Base-by-base conservation (phyloP, 106 monocot species). In the Alisma plantagoaquatica region DNA sequence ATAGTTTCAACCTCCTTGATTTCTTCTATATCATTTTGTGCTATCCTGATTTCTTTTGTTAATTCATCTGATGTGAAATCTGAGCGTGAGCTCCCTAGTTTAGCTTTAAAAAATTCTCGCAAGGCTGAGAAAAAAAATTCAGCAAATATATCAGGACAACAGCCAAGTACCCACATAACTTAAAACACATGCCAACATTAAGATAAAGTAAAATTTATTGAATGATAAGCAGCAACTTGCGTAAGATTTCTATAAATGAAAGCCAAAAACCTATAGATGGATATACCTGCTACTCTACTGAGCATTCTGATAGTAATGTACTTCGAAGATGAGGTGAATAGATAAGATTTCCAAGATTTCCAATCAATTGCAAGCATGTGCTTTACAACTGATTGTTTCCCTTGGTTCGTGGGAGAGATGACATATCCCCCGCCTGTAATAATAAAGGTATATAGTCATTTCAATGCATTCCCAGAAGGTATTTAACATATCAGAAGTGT, bases 301-400 rank as follows among this genome's bases (percentile, higher is more conserved):
- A 98, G 73, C 98, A 98, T 98, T 41, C 73, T 67, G 24, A 82
- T 73, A 49, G 98, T 98, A 31, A 98, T 66, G 41, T 75, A 63
- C 56, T 86, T 84, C 31, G 76, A 75, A 52, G 98, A 90, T 20
- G 90, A 85, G 17, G 69, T 65, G 24, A 98, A 67, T 18, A 90
- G 35, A 67, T 79, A 85, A 54, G 90, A 78, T 61, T 76, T 82
- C 98, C 98, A 90, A 20, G 83, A 72, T 63, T 79, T 98, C 98
- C 98, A 98, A 57, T 98, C 98, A 59, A 98, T 90, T 56, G 89
- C 98, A 70, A 98, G 84, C 89, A 98, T 98, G 68, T 98, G 98
- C 71, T 82, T 98, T 1, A 98, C 85, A 53, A 90, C 85, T 31
- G 90, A 82, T 67, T 90, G 85, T 53, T 79, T 85, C 50, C 85